Evolutionary conservation across 2,329 filamentous ascomycete genomes (phyloP).

Genomic region (Xylariaceae sp.): DNA sequence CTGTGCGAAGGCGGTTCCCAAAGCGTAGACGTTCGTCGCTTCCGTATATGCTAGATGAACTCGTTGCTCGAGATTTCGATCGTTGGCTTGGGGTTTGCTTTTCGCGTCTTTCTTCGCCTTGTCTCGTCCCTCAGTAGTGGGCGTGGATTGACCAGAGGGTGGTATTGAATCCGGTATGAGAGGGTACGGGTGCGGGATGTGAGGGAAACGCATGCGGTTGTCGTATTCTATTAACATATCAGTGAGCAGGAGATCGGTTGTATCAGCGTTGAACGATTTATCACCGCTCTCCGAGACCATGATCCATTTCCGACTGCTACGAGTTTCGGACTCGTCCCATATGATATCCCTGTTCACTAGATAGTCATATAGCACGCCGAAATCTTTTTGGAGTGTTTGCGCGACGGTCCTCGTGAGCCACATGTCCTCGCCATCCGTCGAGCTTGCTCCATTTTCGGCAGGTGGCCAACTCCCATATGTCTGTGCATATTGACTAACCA

Average conservation of each 20-base stretch:
- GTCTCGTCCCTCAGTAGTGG: slow-evolving; percentile 22
- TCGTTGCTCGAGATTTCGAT: slow-evolving; percentile 40
- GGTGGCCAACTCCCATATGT: slow-evolving; percentile 62
- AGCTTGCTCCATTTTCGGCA: slow-evolving; percentile 25
- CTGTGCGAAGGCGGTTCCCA: slow-evolving; percentile 49
- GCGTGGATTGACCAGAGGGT: slow-evolving; percentile 18
- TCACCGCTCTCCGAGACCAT: slow-evolving; percentile 50
- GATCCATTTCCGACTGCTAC: slow-evolving; percentile 61
- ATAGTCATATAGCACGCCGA: slow-evolving; percentile 67
- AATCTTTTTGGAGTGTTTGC: slow-evolving; percentile 58
- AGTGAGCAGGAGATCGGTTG: slow-evolving; percentile 56
- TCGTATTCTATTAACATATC: slow-evolving; percentile 65
- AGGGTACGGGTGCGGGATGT: slow-evolving; percentile 65
- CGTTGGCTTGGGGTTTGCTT: slow-evolving; percentile 16
- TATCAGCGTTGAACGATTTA: slow-evolving; percentile 46
- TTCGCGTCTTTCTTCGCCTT: slow-evolving; percentile 29
- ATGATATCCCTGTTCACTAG: slow-evolving; percentile 63
- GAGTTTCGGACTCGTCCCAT: slow-evolving; percentile 61
- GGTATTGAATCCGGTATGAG: slow-evolving; percentile 54
- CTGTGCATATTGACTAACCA: slow-evolving; percentile 53
- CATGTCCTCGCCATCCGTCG: slow-evolving; percentile 39
- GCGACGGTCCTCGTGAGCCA: slow-evolving; percentile 61
- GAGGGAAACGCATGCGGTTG: slow-evolving; percentile 57
- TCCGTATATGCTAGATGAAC: slow-evolving; percentile 56
- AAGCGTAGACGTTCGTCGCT: slow-evolving; percentile 55